A percentile compares a stretch with the other conserved stretches of the same genome.
Conservation (phyloP, 352 stramenopile species). For the Phytophthora brassicae region DNA sequence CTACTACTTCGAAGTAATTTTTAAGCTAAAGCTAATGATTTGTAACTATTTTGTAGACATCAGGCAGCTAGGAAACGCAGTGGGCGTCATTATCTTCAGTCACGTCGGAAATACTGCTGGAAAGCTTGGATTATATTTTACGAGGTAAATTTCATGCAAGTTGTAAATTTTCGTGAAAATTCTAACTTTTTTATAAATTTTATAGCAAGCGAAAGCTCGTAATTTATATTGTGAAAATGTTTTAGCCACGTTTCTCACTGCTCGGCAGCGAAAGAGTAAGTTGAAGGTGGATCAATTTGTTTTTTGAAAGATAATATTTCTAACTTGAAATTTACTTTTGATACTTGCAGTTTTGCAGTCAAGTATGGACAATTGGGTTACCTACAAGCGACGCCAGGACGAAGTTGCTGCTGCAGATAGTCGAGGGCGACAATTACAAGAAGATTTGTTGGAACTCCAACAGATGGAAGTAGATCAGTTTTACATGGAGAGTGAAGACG, state of each 20-base stretch:
- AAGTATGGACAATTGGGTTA: constrained; percentile 39
- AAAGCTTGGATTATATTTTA: constrained; percentile 31
- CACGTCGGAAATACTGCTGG: constrained; percentile 9
- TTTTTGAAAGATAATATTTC: background rate
- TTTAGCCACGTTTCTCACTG: constrained; percentile 34
- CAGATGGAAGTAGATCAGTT: constrained; percentile 31
- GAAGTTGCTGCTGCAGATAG: constrained; percentile 45
- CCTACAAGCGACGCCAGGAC: constrained; percentile 42
- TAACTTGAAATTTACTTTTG: background rate
- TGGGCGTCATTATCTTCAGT: constrained; percentile 17
- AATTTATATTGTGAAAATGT: constrained; percentile 28
- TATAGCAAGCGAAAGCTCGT: constrained; percentile 34
- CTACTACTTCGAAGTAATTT: too few species aligned
- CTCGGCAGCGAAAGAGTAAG: constrained; percentile 41
- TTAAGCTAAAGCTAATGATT: too few species aligned
- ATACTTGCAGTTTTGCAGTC: constrained; percentile 12
- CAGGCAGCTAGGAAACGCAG: constrained; percentile 41
- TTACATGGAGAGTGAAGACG: constrained; percentile 56
- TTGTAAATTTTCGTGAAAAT: too few species aligned
- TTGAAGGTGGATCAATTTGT: too few species aligned
- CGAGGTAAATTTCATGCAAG: constrained; percentile 22
- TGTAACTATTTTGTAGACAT: constrained; percentile 28
- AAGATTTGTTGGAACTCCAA: constrained; percentile 32
- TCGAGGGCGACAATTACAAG: constrained; percentile 43
- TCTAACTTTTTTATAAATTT: background rate